These are phyloP conservation scores for Cicer judaicum DNA, from an alignment of 306 rosid genomes.

Conservation along the genomic window DNA sequence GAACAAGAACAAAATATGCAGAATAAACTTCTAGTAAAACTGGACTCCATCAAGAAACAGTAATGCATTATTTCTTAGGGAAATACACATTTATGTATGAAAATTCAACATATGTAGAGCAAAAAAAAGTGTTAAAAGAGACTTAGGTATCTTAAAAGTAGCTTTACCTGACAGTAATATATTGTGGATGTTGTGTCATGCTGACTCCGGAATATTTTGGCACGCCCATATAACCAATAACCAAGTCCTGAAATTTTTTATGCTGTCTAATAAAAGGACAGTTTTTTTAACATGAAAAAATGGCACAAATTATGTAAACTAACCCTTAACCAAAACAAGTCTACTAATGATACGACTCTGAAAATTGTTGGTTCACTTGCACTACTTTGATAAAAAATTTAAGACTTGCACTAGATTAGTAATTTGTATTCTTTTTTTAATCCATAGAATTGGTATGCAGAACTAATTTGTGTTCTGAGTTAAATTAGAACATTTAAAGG, in stretches of 20 bases:
- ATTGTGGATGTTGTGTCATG: constrained; percentile 98
- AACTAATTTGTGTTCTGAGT: not conserved
- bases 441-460: too few relatives aligned
- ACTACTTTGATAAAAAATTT: not conserved
- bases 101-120: not conserved
- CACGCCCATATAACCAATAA: constrained; percentile 97
- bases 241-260: constrained; percentile 69
- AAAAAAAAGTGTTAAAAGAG: not conserved
- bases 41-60: constrained; percentile 2
- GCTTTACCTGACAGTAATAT: constrained; percentile 87
- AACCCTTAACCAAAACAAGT: constrained; percentile 3
- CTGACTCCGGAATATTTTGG: constrained; percentile 90
- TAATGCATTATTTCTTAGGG: constrained; percentile 16
- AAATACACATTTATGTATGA: constrained; percentile 1
- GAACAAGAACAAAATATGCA: constrained; percentile 33
- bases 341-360: not conserved
- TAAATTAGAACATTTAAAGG: not conserved
- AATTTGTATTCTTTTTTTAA: not conserved
- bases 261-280: not conserved
- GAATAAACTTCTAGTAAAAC: constrained; percentile 31
- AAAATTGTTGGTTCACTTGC: not conserved
- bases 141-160: not conserved
- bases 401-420: not conserved
- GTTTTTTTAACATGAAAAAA: constrained; percentile 33
- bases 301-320: constrained; percentile 18